Percentiles rank a stretch among this genome's conserved stretches.
These are phyloP conservation scores for Penicillium sp. DNA, from an alignment of 2,329 filamentous ascomycete species.

Conservation along the genomic window DNA sequence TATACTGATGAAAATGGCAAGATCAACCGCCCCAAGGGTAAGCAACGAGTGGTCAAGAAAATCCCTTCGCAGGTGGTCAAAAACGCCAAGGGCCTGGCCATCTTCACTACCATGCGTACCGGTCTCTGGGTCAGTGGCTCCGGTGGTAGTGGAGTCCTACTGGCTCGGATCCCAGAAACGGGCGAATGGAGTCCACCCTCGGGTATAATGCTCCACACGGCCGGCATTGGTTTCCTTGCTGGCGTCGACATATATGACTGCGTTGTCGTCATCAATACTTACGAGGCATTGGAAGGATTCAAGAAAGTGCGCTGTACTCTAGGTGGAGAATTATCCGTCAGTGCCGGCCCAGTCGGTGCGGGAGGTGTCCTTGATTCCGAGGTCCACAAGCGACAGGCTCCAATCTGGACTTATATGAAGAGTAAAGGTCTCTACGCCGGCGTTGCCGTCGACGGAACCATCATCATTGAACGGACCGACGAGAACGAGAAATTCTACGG, in stretches of 20 bases:
- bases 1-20: conserved; percentile 49
- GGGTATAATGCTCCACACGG: conserved; percentile 86
- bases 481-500: conserved; percentile 89
- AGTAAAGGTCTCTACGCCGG: conserved; percentile 87
- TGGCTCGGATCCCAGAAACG: conserved; percentile 76
- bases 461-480: conserved; percentile 82
- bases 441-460: conserved; percentile 82
- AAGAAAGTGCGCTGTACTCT: conserved; percentile 78
- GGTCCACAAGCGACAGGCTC: conserved; percentile 69
- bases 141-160: conserved; percentile 83
- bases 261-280: conserved; percentile 88
- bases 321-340: conserved; percentile 77
- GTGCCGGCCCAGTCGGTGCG: conserved; percentile 75
- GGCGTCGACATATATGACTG: conserved; percentile 97
- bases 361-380: conserved; percentile 75
- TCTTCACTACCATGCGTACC: conserved; percentile 95
- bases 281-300: conserved; percentile 81
- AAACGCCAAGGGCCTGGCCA: conserved; percentile 85
- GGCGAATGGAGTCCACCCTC: conserved; percentile 91
- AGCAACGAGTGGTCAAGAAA: conserved; percentile 73
- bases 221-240: conserved; percentile 84
- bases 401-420: conserved; percentile 86
- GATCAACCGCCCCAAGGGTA: conserved; percentile 59
- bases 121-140: conserved; percentile 91
- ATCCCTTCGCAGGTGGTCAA: conserved; percentile 85